These are phyloP conservation scores for Sphagnum magellanicum DNA, from an alignment of 228 moss, liverwort and hornwort genomes.

Conservation along the genomic window DNA sequence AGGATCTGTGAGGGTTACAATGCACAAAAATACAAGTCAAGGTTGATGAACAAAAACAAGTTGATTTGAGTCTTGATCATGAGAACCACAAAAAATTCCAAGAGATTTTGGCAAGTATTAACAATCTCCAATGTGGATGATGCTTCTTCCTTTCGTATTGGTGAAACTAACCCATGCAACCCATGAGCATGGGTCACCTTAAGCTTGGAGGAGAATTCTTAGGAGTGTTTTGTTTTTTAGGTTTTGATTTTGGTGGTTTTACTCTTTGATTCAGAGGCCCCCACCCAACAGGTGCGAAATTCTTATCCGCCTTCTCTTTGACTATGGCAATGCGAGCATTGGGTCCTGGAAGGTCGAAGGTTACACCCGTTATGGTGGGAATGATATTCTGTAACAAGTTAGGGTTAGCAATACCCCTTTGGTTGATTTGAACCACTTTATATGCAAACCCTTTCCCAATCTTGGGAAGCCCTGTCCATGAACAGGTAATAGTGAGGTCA, in stretches of 20 bases:
- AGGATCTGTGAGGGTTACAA: too few species aligned
- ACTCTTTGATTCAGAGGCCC: conserved; percentile 16
- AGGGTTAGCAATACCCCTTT: conserved; percentile 6
- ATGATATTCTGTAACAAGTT: conserved; percentile 6
- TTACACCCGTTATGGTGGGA: conserved; percentile 9
- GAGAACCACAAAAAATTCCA: too few species aligned
- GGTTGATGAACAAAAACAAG: too few species aligned
- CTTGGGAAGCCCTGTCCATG: conserved; percentile 12
- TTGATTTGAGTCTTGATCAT: too few species aligned
- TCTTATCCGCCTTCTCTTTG: conserved; percentile 26
- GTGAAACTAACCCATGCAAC: too few species aligned
- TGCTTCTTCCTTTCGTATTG: too few species aligned
- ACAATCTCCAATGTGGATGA: too few species aligned
- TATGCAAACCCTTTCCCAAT: conserved; percentile 29
- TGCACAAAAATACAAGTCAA: too few species aligned
- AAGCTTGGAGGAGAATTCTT: too few species aligned
- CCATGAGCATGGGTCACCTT: too few species aligned
- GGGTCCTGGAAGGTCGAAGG: conserved; percentile 17
- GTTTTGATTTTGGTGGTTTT: conserved; percentile 8
- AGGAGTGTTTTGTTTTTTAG: too few species aligned
- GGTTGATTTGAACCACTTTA: conserved; percentile 20
- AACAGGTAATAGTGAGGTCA: conserved; percentile 11
- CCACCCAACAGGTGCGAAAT: conserved; percentile 18
- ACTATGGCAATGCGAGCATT: conserved; percentile 26
- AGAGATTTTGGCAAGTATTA: too few species aligned